Conservation (phyloP, 805 yeast genomes). For the Yueomyces sinensis region DNA sequence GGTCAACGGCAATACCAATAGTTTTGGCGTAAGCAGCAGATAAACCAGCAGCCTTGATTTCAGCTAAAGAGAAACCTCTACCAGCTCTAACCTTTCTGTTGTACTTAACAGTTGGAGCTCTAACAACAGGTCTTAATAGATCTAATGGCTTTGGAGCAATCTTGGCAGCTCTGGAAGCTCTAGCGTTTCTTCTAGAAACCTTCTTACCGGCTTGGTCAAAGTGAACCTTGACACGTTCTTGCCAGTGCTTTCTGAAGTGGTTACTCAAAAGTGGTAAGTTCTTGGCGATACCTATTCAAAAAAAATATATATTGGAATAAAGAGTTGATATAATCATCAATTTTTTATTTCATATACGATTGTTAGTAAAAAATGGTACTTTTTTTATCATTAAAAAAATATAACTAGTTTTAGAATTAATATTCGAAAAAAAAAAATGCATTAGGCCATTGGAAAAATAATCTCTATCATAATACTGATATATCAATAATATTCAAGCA, state of each 20-base stretch:
- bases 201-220: slow-evolving; percentile 99
- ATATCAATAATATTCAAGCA: no score
- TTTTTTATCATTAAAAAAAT: neutral
- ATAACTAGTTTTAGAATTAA: no score
- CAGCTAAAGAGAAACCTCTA: slow-evolving; percentile 97
- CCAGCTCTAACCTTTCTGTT: slow-evolving; percentile 99
- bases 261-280: slow-evolving; percentile 97
- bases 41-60: slow-evolving; percentile 95
- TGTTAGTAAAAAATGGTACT: slow-evolving; percentile 6
- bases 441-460: no score
- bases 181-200: slow-evolving; percentile 89
- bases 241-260: slow-evolving; percentile 99
- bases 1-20: slow-evolving; percentile 97
- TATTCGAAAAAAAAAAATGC: no score
- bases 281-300: slow-evolving; percentile 80
- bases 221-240: slow-evolving; percentile 98
- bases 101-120: slow-evolving; percentile 98
- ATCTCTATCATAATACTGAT: no score
- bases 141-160: slow-evolving; percentile 98
- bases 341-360: no score
- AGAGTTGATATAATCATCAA: no score
- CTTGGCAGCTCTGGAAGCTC: slow-evolving; percentile 87
- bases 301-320: no score
- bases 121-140: slow-evolving; percentile 90
- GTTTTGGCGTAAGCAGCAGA: slow-evolving; percentile 94